These are phyloP conservation scores for Penicillium sp. DNA, from an alignment of 2,329 filamentous ascomycete genomes.

Conservation along the genomic window DNA sequence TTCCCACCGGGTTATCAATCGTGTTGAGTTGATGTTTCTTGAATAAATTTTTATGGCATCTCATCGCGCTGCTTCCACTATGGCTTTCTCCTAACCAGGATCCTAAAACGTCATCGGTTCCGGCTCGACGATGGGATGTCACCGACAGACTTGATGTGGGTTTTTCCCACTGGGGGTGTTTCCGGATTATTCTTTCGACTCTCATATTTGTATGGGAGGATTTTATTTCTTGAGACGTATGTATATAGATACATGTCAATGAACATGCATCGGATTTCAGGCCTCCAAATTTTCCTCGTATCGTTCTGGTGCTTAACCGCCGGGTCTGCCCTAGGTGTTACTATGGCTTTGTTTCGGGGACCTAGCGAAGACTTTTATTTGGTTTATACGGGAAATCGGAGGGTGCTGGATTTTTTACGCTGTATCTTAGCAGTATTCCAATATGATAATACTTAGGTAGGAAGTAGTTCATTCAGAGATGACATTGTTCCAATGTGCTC, in stretches of 20 bases:
- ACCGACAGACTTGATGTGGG: neutral
- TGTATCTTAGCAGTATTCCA: too few relatives aligned
- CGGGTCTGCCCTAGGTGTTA: too few relatives aligned
- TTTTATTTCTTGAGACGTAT: neutral
- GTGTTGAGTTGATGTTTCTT: slow-evolving; percentile 2
- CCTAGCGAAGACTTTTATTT: too few relatives aligned
- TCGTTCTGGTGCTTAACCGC: too few relatives aligned
- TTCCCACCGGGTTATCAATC: neutral
- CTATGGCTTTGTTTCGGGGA: too few relatives aligned
- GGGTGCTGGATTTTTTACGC: too few relatives aligned
- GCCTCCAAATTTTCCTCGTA: too few relatives aligned
- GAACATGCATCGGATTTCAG: neutral
- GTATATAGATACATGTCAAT: neutral
- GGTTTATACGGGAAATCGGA: too few relatives aligned
- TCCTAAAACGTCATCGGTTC: neutral
- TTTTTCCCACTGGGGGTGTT: neutral
- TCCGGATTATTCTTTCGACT: neutral
- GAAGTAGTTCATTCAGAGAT: too few relatives aligned
- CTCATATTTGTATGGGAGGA: neutral
- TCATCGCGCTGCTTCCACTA: neutral
- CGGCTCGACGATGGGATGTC: neutral
- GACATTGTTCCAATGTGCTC: too few relatives aligned
- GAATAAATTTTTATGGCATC: neutral
- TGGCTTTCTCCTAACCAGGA: neutral
- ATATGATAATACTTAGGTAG: too few relatives aligned